Percentiles rank a stretch among this genome's conserved stretches.
These are phyloP conservation scores for Hebeloma cylindrosporum DNA, from an alignment of 768 basidiomycete genomes.

Conservation along the genomic window DNA sequence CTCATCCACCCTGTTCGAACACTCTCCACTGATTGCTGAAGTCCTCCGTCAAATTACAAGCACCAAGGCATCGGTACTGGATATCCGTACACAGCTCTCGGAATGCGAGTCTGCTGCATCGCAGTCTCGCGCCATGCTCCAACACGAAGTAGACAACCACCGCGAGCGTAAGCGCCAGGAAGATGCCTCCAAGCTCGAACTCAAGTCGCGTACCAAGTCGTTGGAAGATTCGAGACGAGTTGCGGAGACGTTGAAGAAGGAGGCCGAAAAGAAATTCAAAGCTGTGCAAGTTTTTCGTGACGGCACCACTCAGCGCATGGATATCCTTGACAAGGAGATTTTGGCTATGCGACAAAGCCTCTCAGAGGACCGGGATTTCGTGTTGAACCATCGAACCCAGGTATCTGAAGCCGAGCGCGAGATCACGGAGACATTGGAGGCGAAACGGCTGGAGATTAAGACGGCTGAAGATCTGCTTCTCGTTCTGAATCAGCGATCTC, in stretches of 20 bases:
- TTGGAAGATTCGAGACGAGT: constrained; percentile 85
- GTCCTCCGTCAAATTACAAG: constrained; percentile 71
- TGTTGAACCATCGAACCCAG: constrained; percentile 44
- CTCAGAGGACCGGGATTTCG: constrained; percentile 52
- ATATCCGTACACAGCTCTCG: constrained; percentile 67
- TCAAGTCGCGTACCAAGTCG: constrained; percentile 79
- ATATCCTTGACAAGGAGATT: constrained; percentile 63
- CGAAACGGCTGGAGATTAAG: constrained; percentile 60
- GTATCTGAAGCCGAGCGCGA: constrained; percentile 56
- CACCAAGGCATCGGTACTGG: constrained; percentile 60
- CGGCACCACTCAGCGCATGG: constrained; percentile 56
- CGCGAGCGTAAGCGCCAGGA: constrained; percentile 80
- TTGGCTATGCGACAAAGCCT: constrained; percentile 52
- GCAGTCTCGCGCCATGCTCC: constrained; percentile 64
- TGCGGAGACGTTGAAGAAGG: constrained; percentile 77
- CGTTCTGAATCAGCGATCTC: constrained; percentile 61
- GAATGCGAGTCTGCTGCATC: constrained; percentile 58
- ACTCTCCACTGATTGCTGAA: constrained; percentile 70
- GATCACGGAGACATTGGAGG: constrained; percentile 50
- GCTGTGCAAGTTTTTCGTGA: constrained; percentile 64
- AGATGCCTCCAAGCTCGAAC: constrained; percentile 72
- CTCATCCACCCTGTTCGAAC: constrained; percentile 52
- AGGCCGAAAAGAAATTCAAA: constrained; percentile 87
- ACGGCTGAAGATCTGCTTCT: constrained; percentile 66
- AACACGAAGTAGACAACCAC: constrained; percentile 69